Conservation (phyloP, 306 rosid species). For the Dryas alaskensis region DNA sequence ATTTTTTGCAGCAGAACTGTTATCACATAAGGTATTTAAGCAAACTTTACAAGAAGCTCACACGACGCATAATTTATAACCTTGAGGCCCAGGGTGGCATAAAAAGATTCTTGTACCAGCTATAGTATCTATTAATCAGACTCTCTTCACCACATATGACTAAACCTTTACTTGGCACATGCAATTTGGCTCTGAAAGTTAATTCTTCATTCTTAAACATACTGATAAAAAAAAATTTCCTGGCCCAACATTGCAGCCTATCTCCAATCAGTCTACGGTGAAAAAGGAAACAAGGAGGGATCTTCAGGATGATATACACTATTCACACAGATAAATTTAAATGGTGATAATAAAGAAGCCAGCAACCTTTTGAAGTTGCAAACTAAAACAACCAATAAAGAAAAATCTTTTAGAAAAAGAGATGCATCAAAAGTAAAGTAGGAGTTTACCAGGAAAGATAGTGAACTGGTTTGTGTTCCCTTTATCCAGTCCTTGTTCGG, state of each 20-base stretch:
- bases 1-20: background rate
- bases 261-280: background rate
- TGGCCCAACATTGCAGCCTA: background rate
- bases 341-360: background rate
- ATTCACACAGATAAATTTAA: background rate
- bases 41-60: background rate
- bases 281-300: background rate
- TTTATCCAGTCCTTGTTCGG: constrained; percentile 53
- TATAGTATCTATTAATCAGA: background rate
- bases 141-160: background rate
- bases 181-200: background rate
- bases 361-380: constrained; percentile 7
- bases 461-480: constrained; percentile 59
- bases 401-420: background rate
- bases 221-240: background rate
- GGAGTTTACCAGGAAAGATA: constrained; percentile 65
- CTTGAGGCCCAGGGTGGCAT: background rate
- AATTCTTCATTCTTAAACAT: background rate
- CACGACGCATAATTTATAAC: background rate
- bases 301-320: background rate
- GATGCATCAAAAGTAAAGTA: constrained; percentile 8
- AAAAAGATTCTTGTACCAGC: background rate
- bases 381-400: background rate
- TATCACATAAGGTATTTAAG: background rate
- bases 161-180: background rate